Evolutionary conservation across 257 asterid species (phyloP).

Genomic region (Prunella vulgaris): DNA sequence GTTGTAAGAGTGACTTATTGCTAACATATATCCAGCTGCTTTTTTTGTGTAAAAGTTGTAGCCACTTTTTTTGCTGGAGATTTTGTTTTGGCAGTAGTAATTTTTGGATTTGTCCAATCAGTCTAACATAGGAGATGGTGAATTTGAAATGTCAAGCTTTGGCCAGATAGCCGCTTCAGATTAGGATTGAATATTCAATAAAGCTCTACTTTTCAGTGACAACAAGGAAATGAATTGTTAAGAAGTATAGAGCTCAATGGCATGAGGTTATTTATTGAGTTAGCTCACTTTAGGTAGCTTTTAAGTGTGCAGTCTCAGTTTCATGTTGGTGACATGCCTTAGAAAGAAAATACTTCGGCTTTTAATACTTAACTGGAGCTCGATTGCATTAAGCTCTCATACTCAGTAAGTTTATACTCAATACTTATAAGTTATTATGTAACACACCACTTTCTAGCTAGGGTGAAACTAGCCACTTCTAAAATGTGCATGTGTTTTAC

Average conservation of each 20-base stretch:
- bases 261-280: not conserved
- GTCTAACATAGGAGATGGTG: not conserved
- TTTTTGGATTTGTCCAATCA: not conserved
- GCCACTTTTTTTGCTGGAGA: not conserved
- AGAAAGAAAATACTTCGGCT: not conserved
- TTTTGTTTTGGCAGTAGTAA: not conserved
- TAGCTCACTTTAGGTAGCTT: not conserved
- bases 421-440: not conserved
- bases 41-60: not conserved
- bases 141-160: constrained; percentile 8
- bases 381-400: not conserved
- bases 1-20: not conserved
- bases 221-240: constrained; percentile 4
- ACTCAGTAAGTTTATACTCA: not conserved
- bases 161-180: not conserved
- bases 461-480: not conserved
- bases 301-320: not conserved
- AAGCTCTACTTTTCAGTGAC: not conserved
- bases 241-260: constrained; percentile 6
- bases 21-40: not conserved
- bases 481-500: not conserved
- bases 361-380: not conserved
- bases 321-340: not conserved
- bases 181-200: not conserved
- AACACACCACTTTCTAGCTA: not conserved